Conservation (phyloP, 345 rosid species). For the Camelina laxa region DNA sequence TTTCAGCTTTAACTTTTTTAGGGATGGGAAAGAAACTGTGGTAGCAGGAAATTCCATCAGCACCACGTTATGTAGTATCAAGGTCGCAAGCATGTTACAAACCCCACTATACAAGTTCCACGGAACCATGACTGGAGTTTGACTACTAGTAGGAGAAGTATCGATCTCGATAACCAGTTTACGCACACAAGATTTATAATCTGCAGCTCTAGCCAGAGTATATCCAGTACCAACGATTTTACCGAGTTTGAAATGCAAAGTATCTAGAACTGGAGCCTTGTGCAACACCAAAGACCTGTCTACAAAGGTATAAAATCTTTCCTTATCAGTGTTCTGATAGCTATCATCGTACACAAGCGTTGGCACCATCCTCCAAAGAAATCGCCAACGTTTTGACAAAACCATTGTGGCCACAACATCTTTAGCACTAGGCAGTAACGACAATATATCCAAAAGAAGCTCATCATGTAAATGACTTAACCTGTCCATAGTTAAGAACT, state of each 20-base stretch:
- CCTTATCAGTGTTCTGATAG: neutral
- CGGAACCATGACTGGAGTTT: neutral
- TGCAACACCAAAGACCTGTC: conserved; percentile 2
- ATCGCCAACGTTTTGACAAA: conserved; percentile 2
- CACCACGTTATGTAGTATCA: neutral
- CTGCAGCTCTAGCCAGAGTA: neutral
- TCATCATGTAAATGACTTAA: neutral
- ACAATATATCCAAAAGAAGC: neutral
- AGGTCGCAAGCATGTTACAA: neutral
- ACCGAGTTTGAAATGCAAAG: conserved; percentile 21
- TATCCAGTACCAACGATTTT: neutral
- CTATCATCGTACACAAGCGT: neutral
- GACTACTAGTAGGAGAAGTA: neutral
- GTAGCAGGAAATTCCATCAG: neutral
- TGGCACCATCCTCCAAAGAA: conserved; percentile 10
- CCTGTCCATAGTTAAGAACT: neutral
- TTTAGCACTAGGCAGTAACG: neutral
- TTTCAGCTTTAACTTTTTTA: neutral
- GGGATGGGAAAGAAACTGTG: neutral
- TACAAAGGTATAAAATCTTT: neutral
- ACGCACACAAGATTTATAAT: neutral
- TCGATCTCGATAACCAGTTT: neutral
- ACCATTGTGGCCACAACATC: conserved; percentile 4
- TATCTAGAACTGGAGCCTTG: conserved; percentile 2
- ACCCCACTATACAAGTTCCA: neutral